A percentile compares a stretch with the other conserved stretches of the same genome.
Conservation (phyloP, 129 eudicot genomes). For the Sambucus nigra region DNA sequence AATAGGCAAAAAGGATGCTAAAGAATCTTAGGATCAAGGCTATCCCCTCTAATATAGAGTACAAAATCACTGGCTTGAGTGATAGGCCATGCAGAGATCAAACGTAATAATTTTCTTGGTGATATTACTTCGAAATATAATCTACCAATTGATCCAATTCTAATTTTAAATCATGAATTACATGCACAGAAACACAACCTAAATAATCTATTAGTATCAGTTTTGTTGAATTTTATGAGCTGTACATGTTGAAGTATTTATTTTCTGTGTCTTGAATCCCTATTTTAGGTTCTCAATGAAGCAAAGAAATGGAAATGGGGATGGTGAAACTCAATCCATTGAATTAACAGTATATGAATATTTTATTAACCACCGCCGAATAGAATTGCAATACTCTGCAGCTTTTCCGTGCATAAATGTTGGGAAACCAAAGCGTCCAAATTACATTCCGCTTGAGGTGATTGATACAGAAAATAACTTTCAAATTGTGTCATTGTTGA, state of each 20-base stretch:
- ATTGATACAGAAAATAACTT: neutral
- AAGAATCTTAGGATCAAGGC: conserved; percentile 61
- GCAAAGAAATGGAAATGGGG: conserved; percentile 24
- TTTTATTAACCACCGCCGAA: conserved; percentile 47
- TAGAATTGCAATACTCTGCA: conserved; percentile 59
- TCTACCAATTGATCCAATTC: conserved; percentile 9
- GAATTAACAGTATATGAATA: conserved; percentile 85
- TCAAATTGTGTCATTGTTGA: neutral
- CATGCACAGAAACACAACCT: too few species aligned
- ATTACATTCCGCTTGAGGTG: conserved; percentile 81
- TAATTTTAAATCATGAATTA: too few species aligned
- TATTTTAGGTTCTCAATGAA: conserved; percentile 41
- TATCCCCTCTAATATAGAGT: conserved; percentile 42
- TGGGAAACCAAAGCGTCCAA: conserved; percentile 76
- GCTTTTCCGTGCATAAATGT: conserved; percentile 82
- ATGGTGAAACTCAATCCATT: conserved; percentile 28
- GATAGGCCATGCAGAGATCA: conserved; percentile 62
- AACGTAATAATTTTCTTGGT: conserved; percentile 24
- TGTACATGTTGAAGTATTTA: too few species aligned
- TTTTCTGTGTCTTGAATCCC: neutral
- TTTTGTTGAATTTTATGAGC: too few species aligned
- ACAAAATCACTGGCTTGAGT: conserved; percentile 67
- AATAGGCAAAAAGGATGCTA: conserved; percentile 51
- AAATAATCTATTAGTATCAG: too few species aligned
- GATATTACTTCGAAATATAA: too few species aligned